A percentile compares a stretch with the other conserved stretches of the same genome.
These are phyloP conservation scores for Arabis hirsuta DNA, from an alignment of 345 rosid genomes.

Conservation along the genomic window DNA sequence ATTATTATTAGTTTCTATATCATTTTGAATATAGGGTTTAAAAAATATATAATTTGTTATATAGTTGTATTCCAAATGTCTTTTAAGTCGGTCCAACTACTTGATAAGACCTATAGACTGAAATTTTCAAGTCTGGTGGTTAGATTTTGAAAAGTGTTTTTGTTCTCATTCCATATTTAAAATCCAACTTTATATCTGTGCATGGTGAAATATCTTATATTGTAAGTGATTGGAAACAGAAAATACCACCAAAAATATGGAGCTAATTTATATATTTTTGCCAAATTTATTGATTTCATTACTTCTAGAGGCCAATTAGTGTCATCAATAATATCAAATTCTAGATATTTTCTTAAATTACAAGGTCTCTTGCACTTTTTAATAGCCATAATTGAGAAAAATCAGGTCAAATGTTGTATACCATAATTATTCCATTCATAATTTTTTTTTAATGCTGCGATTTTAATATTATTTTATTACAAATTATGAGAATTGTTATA, in stretches of 20 bases:
- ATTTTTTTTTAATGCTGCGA: too few relatives aligned
- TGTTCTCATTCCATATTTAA: conserved; percentile 10
- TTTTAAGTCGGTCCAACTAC: conserved; percentile 32
- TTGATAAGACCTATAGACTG: conserved; percentile 22
- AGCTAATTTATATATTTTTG: neutral
- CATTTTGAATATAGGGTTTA: neutral
- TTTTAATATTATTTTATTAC: too few relatives aligned
- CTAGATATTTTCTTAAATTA: neutral
- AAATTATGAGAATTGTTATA: too few relatives aligned
- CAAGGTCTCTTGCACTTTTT: conserved; percentile 12
- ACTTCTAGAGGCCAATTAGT: too few relatives aligned
- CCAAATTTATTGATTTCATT: neutral
- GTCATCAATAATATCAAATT: too few relatives aligned
- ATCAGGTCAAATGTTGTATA: conserved; percentile 23
- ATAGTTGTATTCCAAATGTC: conserved; percentile 5
- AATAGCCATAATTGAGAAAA: conserved; percentile 6
- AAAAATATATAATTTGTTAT: too few relatives aligned
- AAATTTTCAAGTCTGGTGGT: conserved; percentile 25
- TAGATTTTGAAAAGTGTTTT: conserved; percentile 26
- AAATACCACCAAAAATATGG: neutral
- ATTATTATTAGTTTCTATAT: neutral
- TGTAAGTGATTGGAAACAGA: neutral
- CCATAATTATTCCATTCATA: neutral
- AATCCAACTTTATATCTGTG: neutral
- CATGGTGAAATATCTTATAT: neutral